Conservation (phyloP, 306 rosid species). For the Vicia sativa region DNA sequence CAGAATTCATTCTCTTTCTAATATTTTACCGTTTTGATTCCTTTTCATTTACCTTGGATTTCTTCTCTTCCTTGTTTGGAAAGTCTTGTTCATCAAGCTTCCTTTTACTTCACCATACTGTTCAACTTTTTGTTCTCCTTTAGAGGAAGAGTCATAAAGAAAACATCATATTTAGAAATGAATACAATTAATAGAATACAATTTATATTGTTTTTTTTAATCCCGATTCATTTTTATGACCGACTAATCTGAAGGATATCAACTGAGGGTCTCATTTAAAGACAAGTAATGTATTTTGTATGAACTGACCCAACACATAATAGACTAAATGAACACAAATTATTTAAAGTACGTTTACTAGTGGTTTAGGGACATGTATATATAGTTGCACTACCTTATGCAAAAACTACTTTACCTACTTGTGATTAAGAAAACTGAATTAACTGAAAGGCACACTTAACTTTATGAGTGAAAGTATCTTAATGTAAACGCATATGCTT, state of each 20-base stretch:
- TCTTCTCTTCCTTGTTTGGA: conserved; percentile 5
- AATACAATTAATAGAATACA: conserved; percentile 11
- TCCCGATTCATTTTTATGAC: no score
- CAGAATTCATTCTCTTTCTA: conserved; percentile 49
- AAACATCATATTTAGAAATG: background rate
- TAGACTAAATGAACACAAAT: no score
- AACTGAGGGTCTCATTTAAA: no score
- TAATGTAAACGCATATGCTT: conserved; percentile 38
- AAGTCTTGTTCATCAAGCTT: background rate
- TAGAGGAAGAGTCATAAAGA: background rate
- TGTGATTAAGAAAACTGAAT: conserved; percentile 26
- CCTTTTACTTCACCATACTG: background rate
- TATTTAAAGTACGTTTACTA: no score
- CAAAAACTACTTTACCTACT: conserved; percentile 16
- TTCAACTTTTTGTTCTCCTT: background rate
- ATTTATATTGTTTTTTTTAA: no score
- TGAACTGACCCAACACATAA: no score
- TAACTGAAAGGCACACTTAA: conserved; percentile 40
- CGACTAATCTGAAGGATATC: no score
- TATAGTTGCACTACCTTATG: background rate
- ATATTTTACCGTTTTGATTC: conserved; percentile 24
- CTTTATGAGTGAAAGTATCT: conserved; percentile 27
- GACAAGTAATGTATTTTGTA: no score
- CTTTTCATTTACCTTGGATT: conserved; percentile 16
- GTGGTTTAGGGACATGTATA: background rate